Conservation (phyloP, 345 rosid species). For the Eucalyptus tenuipes region DNA sequence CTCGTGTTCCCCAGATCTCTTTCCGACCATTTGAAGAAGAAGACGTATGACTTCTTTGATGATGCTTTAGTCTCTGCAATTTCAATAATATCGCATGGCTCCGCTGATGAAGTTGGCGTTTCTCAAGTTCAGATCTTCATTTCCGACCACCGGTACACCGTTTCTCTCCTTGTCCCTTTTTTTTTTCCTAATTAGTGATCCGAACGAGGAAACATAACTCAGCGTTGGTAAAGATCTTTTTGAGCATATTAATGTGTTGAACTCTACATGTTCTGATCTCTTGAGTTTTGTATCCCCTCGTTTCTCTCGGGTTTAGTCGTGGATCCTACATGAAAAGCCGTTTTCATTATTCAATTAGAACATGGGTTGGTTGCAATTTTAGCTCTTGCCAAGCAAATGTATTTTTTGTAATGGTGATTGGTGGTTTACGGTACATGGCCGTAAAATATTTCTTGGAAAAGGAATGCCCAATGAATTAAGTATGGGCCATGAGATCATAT, state of each 20-base stretch:
- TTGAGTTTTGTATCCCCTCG: not conserved
- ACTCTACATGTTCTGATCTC: not conserved
- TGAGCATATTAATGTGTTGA: not conserved
- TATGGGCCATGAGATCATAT: not conserved
- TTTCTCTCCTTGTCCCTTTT: not conserved
- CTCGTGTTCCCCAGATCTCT: not conserved
- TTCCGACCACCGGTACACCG: not conserved
- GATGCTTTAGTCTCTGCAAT: not conserved
- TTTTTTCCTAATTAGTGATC: not conserved
- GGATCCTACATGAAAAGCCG: not conserved
- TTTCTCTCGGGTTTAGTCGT: not conserved
- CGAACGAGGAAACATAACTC: not conserved
- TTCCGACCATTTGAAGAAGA: not conserved
- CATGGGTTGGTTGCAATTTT: not conserved
- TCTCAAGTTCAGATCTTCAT: not conserved
- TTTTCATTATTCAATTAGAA: not conserved
- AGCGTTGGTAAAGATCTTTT: not conserved
- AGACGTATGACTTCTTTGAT: not conserved
- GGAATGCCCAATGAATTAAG: not conserved
- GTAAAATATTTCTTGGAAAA: not conserved
- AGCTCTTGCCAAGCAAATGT: not conserved
- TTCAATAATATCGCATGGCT: not conserved
- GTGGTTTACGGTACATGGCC: not conserved
- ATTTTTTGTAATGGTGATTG: not conserved
- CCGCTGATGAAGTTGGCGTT: not conserved